Base-by-base conservation (phyloP, 2,329 filamentous ascomycete species). In the Bertia moriformis region DNA sequence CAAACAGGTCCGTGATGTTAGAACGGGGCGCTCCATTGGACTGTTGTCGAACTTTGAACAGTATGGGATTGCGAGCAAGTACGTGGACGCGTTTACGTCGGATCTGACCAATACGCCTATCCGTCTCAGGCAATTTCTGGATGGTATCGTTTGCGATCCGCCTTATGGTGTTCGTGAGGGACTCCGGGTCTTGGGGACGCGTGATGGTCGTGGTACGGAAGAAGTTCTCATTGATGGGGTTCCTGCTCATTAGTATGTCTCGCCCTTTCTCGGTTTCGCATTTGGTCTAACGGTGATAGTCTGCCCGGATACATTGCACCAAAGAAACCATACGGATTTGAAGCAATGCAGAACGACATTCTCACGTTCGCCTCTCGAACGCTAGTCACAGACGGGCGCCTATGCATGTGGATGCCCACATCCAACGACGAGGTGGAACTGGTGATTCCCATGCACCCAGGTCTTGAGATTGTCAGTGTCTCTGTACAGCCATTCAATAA, bases 381-480 rank as follows among this genome's bases (percentile, higher is more conserved):
- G 4, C 60, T 82, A 3, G 72, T 79, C 10, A 62, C 67, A 18
- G 56, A 64, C 38, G 77, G 73, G 0, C 58, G 76, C 20, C 48
- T 82, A 10, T 71, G 69, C 36, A 75, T 82, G 62, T 82, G 76
- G 76, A 76, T 81, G 69, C 76, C 76, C 0, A 78, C 72, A 0
- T 67, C 72, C 14, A 66, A 63, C 41, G 65, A 69, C 36, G 66
- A 70, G 41, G 57, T 65, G 5, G 69, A 73, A 46, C 59, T 78
- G 33, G 59, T 63, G 0, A 67, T 78, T 19, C 75, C 75, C 1
- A 62, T 58, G 38, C 71, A 81, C 49, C 65, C 66, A 2, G 61
- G 62, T 22, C 50, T 82, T 14, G 63, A 71, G 47, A 56, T 80
- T n/a, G 58, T 73, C 30, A 70, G 63, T 40, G 63, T 71, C 14